These are phyloP conservation scores for Aureobasidium lini DNA, from an alignment of 2,329 filamentous ascomycete species.

Conservation along the genomic window DNA sequence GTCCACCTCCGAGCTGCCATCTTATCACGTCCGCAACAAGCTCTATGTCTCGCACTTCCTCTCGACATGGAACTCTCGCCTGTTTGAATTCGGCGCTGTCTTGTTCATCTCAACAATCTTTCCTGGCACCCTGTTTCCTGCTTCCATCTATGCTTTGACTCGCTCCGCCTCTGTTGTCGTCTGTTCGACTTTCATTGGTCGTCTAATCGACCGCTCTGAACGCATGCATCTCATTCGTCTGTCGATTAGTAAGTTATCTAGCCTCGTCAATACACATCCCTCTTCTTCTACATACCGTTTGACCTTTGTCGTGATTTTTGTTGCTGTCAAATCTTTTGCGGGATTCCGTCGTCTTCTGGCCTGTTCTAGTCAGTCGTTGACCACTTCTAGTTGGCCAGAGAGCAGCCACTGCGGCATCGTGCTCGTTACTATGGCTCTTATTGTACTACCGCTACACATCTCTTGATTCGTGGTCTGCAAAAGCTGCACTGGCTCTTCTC, in stretches of 20 bases:
- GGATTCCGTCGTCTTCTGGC: background rate
- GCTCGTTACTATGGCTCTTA: constrained; percentile 9
- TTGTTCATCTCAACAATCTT: constrained; percentile 41
- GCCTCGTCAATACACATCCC: background rate
- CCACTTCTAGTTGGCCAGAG: constrained; percentile 26
- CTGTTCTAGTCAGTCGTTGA: background rate
- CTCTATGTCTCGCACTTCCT: constrained; percentile 42
- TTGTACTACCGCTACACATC: constrained; percentile 9
- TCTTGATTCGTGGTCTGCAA: constrained; percentile 12
- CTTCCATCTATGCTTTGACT: constrained; percentile 61
- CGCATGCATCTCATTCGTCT: constrained; percentile 32
- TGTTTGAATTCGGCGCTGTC: constrained; percentile 44
- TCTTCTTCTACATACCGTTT: background rate
- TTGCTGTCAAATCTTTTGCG: background rate
- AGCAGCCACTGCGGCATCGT: constrained; percentile 21
- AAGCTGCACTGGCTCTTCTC: constrained; percentile 26
- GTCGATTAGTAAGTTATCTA: constrained; percentile 27
- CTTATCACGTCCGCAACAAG: constrained; percentile 12
- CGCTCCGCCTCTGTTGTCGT: constrained; percentile 52
- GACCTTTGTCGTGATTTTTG: background rate
- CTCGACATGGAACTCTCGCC: constrained; percentile 43
- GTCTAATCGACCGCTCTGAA: constrained; percentile 48
- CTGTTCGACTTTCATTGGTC: constrained; percentile 52
- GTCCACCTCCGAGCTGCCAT: background rate
- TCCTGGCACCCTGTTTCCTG: constrained; percentile 52